Evolutionary conservation across 1,284 basidiomycete genomes (phyloP), one percentile per base, ranked within the genome.

Genomic region (Malassezia caprae): DNA sequence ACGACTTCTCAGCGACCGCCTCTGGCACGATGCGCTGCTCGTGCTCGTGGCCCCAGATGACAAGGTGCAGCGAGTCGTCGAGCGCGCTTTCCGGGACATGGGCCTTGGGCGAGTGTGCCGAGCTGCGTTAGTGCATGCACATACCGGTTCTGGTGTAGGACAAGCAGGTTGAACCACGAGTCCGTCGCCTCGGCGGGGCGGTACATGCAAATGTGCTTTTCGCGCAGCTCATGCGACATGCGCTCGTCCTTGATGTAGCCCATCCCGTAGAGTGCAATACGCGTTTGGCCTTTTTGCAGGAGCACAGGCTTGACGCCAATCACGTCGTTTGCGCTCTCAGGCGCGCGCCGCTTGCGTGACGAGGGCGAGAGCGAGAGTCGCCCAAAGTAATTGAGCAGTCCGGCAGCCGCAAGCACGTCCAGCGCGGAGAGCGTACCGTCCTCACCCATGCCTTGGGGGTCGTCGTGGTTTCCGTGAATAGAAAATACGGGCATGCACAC

Each of bases 391-490:
- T 96, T 99, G 63, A 99, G 77, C 13, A 98, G 81, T 4, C 93
- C 94, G 0, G 88, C 84, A 3, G 90, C 90, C 1, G 91, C 91
- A 4, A 98, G 83, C 44, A 98, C 80, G 72, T 99, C 93, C 8
- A 99, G 82, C 0, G 93, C 90, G 62, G 89, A 94, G 0, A 99
- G 81, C 0, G 93, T 91, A 5, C 93, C 94, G 78, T 90, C 59
- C 39, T 58, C 51, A 12, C 90, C 90, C 11, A 90, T 85, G 21
- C 93, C 94, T 76, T 98, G 94, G 28, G 94, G 93, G 67, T 99
- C 93, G 72, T 99, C 94, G 75, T 99, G 94, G 72, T 99, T 99
- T 39, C 93, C 94, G 69, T 99, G 93, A 42, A 99, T 98, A 0
- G 91, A 96, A 77, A 99, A 99, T 21, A 96, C 86, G 2, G 94